These are phyloP conservation scores for Ceratobasidium sp. DNA, from an alignment of 1,284 basidiomycete genomes.

Conservation along the genomic window DNA sequence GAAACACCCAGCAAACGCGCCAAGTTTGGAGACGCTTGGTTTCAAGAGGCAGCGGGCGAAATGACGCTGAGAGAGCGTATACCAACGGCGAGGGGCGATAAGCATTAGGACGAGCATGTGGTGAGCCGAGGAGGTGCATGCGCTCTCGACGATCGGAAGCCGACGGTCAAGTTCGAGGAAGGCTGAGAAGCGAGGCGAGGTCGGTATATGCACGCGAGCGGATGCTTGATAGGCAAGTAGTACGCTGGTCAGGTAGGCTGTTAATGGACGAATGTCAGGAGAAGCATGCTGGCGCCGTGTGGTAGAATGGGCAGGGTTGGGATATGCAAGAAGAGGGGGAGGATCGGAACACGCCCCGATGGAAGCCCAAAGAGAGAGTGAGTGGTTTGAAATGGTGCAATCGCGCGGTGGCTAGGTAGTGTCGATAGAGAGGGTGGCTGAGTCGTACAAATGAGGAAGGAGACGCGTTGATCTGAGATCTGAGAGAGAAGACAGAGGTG, in stretches of 20 bases:
- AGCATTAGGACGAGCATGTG: conserved; percentile 21
- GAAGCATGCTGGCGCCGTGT: not conserved
- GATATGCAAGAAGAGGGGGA: not conserved
- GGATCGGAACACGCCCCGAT: conserved; percentile 22
- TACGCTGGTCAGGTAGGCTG: not conserved
- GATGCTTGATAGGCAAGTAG: conserved; percentile 11
- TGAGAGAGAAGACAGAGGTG: conserved; percentile 19
- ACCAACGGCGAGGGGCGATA: not conserved
- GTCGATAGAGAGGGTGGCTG: not conserved
- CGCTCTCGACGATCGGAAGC: conserved; percentile 19
- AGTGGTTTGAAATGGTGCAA: conserved; percentile 15
- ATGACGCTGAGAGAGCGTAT: not conserved
- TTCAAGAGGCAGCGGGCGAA: not conserved
- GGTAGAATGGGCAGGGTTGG: conserved; percentile 11
- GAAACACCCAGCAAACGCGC: conserved; percentile 22
- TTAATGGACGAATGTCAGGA: conserved; percentile 9
- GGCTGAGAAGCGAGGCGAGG: conserved; percentile 23
- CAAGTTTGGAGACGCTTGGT: conserved; percentile 22
- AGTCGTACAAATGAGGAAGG: not conserved
- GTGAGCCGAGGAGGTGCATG: conserved; percentile 2
- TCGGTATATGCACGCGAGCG: conserved; percentile 15
- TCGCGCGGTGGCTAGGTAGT: not conserved
- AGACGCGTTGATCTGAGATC: conserved; percentile 11
- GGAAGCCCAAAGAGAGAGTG: conserved; percentile 14
- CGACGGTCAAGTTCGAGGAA: not conserved